Evolutionary conservation across 768 basidiomycete genomes (phyloP), one percentile per base, ranked within the genome.

Genomic region (Pulveroboletus sp.): DNA sequence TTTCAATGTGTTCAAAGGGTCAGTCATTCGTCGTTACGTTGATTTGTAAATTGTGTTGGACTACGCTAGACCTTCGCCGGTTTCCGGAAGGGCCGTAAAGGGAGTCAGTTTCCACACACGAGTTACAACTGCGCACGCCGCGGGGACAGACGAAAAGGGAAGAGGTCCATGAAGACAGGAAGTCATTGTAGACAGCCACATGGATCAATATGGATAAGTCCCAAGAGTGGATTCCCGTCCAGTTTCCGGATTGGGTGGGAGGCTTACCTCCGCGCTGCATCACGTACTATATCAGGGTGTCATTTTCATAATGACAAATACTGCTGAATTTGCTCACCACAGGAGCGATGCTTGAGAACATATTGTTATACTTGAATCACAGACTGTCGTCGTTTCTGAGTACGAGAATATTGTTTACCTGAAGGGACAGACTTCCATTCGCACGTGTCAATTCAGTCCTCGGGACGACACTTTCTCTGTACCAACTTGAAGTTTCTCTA

Each of bases 21-120:
- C 56, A 32, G 29, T 8, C 29, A n/a, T n/a, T n/a, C 46, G 32
- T 31, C 19, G 38, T 64, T 63, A 65, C 63, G 65, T 65, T 52
- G 45, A 27, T 51, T 41, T 10, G 53, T 37, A 42, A 38, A 49
- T 42, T 40, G 29, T 51, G 47, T 29, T 42, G 45, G n/a, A n/a
- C n/a, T n/a, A n/a, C 46, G 57, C 48, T 35, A 47, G 50, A 43
- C 5, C 5, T 45, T 59, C 26, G 7, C 24, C 51, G 45, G 45
- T 31, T 44, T 58, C 54, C 42, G 48, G 50, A 20, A n/a, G 50
- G 26, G 49, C 40, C 35, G 26, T 9, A 23, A 38, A 52, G 17
- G 32, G 42, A 32, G 26, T 24, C 7, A 9, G 9, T n/a, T 38
- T 47, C 59, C 57, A 52, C 50, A 47, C 45, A 24, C 30, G 22